Conservation (phyloP, 345 rosid genomes). For the Garcia nutans region DNA sequence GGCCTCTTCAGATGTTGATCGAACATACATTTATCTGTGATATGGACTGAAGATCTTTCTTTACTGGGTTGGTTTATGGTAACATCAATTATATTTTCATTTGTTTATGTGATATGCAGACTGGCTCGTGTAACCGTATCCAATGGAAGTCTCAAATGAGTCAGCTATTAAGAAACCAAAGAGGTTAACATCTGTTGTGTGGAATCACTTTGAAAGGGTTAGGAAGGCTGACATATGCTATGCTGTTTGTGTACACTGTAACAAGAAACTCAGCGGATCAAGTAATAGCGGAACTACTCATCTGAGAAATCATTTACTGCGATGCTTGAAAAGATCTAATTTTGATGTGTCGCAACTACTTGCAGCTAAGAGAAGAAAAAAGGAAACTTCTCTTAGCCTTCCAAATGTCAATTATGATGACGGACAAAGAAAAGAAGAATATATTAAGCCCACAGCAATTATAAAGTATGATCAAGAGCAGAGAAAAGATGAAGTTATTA, state of each 20-base stretch:
- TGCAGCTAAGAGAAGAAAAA: conserved; percentile 72
- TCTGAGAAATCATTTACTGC: conserved; percentile 85
- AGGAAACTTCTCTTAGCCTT: conserved; percentile 52
- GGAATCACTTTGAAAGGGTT: conserved; percentile 93
- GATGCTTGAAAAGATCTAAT: conserved; percentile 84
- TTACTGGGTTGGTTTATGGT: not conserved
- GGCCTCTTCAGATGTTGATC: not conserved
- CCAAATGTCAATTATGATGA: conserved; percentile 62
- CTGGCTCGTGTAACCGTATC: conserved; percentile 28
- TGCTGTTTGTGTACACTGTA: conserved; percentile 84
- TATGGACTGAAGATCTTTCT: conserved; percentile 1
- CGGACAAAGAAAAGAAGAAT: conserved; percentile 68
- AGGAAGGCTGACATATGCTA: conserved; percentile 85
- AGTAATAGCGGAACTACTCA: conserved; percentile 97
- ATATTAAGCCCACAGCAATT: conserved; percentile 44
- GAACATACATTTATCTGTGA: not conserved
- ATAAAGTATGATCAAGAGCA: conserved; percentile 68
- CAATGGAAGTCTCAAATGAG: conserved; percentile 77
- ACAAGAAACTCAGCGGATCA: conserved; percentile 91
- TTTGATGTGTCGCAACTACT: conserved; percentile 85
- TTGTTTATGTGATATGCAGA: conserved; percentile 33
- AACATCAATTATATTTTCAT: not conserved
- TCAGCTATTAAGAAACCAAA: conserved; percentile 65
- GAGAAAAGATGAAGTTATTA: conserved; percentile 65
- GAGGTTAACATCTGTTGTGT: conserved; percentile 85